Evolutionary conservation across 805 yeast species (phyloP).

Genomic region (Candida corydali): DNA sequence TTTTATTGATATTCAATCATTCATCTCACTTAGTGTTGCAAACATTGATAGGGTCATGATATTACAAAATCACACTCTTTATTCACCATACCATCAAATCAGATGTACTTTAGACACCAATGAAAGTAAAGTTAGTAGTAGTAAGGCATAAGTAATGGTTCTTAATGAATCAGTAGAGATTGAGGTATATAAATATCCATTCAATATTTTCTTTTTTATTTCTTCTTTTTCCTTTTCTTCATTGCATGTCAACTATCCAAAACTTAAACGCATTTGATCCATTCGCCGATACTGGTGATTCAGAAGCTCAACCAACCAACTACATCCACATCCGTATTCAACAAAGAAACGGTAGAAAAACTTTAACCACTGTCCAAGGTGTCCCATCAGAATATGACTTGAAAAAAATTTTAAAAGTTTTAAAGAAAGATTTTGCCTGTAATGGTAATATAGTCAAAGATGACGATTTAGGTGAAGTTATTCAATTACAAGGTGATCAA

Average conservation of each 20-base stretch:
- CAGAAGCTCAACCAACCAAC: constrained; percentile 92
- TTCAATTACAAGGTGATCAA: constrained; percentile 98
- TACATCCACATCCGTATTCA: constrained; percentile 98
- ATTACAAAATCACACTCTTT: too few species aligned
- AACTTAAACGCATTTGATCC: constrained; percentile 89
- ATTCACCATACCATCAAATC: background rate
- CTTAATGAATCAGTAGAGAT: too few species aligned
- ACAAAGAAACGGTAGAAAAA: constrained; percentile 99
- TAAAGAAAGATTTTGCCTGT: constrained; percentile 98
- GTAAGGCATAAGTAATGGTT: too few species aligned
- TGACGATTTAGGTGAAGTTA: constrained; percentile 92
- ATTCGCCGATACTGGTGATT: constrained; percentile 99
- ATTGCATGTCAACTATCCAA: constrained; percentile 84
- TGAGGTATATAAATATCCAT: too few species aligned
- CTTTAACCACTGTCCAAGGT: constrained; percentile 97
- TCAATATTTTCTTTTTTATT: too few species aligned
- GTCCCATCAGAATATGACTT: constrained; percentile 91
- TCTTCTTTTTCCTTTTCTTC: constrained; percentile 4
- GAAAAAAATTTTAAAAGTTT: constrained; percentile 87
- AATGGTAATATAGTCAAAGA: constrained; percentile 98
- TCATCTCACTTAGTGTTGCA: too few species aligned
- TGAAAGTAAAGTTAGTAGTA: too few species aligned
- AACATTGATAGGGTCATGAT: too few species aligned
- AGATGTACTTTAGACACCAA: too few species aligned
- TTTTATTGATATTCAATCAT: too few species aligned